Conservation (phyloP, 1,284 basidiomycete genomes). For the Ceratobasidium sp. region DNA sequence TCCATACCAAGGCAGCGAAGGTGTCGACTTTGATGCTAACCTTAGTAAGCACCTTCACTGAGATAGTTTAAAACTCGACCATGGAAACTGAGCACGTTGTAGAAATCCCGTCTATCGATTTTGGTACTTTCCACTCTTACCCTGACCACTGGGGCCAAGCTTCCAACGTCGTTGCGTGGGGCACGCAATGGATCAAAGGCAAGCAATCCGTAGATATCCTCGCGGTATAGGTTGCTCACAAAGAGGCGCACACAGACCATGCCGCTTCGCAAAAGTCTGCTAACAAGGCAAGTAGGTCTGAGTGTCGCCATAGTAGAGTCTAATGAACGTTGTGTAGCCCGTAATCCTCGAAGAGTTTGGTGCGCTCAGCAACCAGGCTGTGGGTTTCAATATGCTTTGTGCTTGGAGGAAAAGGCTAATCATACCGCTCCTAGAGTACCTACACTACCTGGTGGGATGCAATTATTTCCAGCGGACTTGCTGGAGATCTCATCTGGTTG, state of each 20-base stretch:
- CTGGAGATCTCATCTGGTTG: constrained; percentile 47
- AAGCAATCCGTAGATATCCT: neutral
- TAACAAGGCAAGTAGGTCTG: constrained; percentile 1
- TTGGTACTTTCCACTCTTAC: constrained; percentile 63
- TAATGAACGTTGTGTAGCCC: neutral
- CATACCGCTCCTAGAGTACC: constrained; percentile 42
- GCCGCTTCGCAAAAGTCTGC: constrained; percentile 6
- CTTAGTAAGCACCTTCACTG: constrained; percentile 49
- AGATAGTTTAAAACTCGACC: neutral
- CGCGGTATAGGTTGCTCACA: neutral
- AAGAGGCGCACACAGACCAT: neutral
- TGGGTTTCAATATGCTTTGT: constrained; percentile 26
- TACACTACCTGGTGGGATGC: constrained; percentile 62
- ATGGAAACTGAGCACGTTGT: neutral
- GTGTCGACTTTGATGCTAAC: constrained; percentile 63
- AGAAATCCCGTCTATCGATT: constrained; percentile 63
- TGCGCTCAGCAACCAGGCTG: constrained; percentile 53
- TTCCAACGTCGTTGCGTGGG: constrained; percentile 51
- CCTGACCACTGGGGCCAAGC: constrained; percentile 41
- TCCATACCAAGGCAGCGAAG: constrained; percentile 43
- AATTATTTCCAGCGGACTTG: constrained; percentile 59
- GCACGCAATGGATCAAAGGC: constrained; percentile 52
- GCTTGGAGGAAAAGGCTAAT: neutral
- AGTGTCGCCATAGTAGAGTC: too few relatives aligned
- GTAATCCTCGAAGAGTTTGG: constrained; percentile 58